Conservation (phyloP, 2,329 filamentous ascomycete species). For the Tympanopsis confertula region DNA sequence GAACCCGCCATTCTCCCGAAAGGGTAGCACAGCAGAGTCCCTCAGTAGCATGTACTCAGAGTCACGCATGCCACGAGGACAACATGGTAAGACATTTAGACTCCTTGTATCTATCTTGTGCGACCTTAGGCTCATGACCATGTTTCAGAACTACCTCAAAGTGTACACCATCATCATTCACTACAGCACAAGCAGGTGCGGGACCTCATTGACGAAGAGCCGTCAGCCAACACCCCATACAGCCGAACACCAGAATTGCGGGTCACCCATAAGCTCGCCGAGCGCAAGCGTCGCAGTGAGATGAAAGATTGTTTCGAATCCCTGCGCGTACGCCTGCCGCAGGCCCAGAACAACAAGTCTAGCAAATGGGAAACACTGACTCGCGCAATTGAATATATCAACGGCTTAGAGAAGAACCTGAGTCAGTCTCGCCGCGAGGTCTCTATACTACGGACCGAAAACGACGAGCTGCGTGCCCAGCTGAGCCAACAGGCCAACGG, state of each 20-base stretch:
- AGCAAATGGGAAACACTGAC: conserved; percentile 38
- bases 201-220: conserved; percentile 29
- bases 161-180: conserved; percentile 31
- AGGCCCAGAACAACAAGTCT: conserved; percentile 33
- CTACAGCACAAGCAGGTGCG: conserved; percentile 33
- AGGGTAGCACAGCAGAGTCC: conserved; percentile 31
- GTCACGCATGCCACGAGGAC: conserved; percentile 27
- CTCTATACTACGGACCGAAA: conserved; percentile 7
- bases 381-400: conserved; percentile 33
- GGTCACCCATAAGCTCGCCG: conserved; percentile 34
- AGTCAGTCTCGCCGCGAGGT: conserved; percentile 12
- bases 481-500: conserved; percentile 9
- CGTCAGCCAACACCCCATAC: conserved; percentile 27
- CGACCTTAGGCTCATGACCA: conserved; percentile 1
- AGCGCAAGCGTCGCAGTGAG: conserved; percentile 35
- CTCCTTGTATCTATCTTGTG: neutral
- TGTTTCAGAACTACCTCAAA: conserved; percentile 24
- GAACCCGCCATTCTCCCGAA: conserved; percentile 22
- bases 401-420: conserved; percentile 25
- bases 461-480: conserved; percentile 7
- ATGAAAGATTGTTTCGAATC: conserved; percentile 38
- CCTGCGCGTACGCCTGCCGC: conserved; percentile 27
- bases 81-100: conserved; percentile 24
- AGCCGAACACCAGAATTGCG: conserved; percentile 34
- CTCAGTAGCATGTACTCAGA: conserved; percentile 32